These are phyloP conservation scores for Candida ulmi DNA, from an alignment of 805 yeast genomes.

Conservation along the genomic window DNA sequence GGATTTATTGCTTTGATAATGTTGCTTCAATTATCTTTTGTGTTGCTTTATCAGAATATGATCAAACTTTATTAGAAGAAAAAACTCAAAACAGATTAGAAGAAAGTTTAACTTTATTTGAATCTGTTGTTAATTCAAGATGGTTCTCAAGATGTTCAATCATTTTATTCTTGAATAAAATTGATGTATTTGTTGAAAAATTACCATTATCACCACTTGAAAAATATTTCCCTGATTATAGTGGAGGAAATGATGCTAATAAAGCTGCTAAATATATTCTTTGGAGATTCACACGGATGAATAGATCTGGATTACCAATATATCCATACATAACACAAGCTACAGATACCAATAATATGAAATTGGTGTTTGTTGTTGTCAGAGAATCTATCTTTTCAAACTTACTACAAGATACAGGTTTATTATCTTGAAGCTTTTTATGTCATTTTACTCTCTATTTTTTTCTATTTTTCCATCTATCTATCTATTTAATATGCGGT, in stretches of 20 bases:
- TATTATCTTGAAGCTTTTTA: conserved; percentile 42
- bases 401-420: conserved; percentile 69
- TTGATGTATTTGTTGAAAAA: conserved; percentile 85
- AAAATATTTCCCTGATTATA: conserved; percentile 81
- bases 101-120: conserved; percentile 79
- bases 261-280: conserved; percentile 89
- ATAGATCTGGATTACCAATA: conserved; percentile 73
- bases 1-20: conserved; percentile 96
- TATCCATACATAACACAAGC: conserved; percentile 95
- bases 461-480: no score
- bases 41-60: conserved; percentile 87
- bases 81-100: conserved; percentile 70
- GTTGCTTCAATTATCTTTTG: conserved; percentile 87
- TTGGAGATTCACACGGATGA: conserved; percentile 84
- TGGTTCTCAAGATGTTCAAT: conserved; percentile 90
- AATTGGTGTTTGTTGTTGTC: conserved; percentile 79
- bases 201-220: conserved; percentile 76
- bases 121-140: conserved; percentile 84
- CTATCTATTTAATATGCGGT: background rate
- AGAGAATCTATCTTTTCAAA: conserved; percentile 76
- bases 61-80: conserved; percentile 78
- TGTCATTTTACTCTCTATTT: no score
- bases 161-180: conserved; percentile 81
- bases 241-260: conserved; percentile 83
- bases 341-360: conserved; percentile 85